A percentile compares a stretch with the other conserved stretches of the same genome.
These are phyloP conservation scores for Usnea hakonensis DNA, from an alignment of 495 filamentous ascomycete species.

Conservation along the genomic window DNA sequence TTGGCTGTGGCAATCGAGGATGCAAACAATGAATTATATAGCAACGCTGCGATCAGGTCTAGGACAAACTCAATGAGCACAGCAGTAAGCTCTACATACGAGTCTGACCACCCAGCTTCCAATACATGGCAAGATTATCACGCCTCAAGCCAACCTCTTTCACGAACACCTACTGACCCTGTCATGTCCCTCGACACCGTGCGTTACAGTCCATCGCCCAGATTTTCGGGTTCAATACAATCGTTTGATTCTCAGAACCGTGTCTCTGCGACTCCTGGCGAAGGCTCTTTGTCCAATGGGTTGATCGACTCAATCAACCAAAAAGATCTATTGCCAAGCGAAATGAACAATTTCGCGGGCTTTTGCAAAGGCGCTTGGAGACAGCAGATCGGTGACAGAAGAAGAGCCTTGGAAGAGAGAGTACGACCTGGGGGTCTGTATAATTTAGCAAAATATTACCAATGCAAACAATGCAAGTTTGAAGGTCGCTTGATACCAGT, in stretches of 20 bases:
- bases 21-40: background rate
- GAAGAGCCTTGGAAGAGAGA: conserved; percentile 32
- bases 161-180: background rate
- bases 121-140: conserved; percentile 7
- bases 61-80: conserved; percentile 10
- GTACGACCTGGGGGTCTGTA: conserved; percentile 35
- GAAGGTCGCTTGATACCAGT: conserved; percentile 29
- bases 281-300: conserved; percentile 14
- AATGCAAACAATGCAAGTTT: conserved; percentile 40
- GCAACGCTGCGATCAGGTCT: background rate
- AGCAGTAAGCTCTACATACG: background rate
- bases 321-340: conserved; percentile 29
- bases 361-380: conserved; percentile 49
- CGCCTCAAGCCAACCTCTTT: background rate
- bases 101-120: conserved; percentile 7
- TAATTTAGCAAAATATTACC: conserved; percentile 30
- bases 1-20: conserved; percentile 11
- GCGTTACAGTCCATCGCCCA: conserved; percentile 14
- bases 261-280: conserved; percentile 12
- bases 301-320: conserved; percentile 15
- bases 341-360: conserved; percentile 39
- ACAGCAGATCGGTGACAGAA: conserved; percentile 33
- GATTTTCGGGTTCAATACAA: background rate
- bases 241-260: conserved; percentile 13
- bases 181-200: conserved; percentile 4